Evolutionary conservation across 2,329 filamentous ascomycete genomes (phyloP), one percentile per base, ranked within the genome.

Genomic region (Colletotrichum destructivum): DNA sequence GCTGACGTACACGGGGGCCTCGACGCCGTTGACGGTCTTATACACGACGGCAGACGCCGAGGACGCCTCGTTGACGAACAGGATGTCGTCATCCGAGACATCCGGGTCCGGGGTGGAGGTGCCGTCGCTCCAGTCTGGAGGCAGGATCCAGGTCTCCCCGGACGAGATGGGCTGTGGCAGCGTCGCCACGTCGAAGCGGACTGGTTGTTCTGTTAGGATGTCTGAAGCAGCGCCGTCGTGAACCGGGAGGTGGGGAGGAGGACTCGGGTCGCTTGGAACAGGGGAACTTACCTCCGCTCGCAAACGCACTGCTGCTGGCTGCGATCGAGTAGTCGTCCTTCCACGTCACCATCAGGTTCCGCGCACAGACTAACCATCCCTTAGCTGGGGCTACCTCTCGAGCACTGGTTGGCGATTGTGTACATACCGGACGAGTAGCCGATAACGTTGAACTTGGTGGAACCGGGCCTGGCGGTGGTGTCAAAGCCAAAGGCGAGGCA

Each of bases 401-500:
- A 23, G 12, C 23, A 16, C 6, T 11, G 40, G 12, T 38, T 7
- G 5, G 11, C 18, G 26, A 21, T 16, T 23, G 16, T 46, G 18
- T 15, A 46, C 31, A 5, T 23, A 63, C 61, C 61, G 15, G 61
- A 52, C 31, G 61, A 63, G 16, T 63, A 63, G 5, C 47, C 61
- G 38, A 63, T 63, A 31, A 63, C 61, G 23, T 54, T 63, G 38
- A 52, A 63, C 47, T 63, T 63, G 13, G 61, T 63, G 23, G 47
- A 54, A 12, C 61, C 61, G n/a, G 59, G 59, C 12, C 59, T 26
- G n/a, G 59, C 59, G 21, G 49, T 54, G 35, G 61, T 54, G 11
- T 63, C 61, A 11, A 63, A 63, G 38, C 61, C 61, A 15, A 63
- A 63, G 35, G 47, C 61, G 8, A 63, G 61, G 16, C 61, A 63